Evolutionary conservation across 345 rosid species (phyloP), one percentile per base, ranked within the genome.

Genomic region (Adansonia digitata): DNA sequence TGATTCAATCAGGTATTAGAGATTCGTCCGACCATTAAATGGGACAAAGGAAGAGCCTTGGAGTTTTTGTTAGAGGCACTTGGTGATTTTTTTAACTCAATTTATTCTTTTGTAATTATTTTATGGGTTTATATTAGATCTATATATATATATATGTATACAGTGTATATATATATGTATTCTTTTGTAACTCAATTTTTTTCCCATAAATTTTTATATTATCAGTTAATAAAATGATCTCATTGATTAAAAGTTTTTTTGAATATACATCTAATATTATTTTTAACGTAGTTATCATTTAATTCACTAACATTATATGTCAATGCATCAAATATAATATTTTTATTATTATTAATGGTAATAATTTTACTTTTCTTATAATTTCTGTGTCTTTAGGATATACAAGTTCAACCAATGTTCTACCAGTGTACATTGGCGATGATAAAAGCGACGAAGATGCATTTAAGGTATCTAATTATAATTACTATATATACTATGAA

Each of bases 21-120:
- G 78, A 91, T 94, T 69, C 94, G 98, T 7, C 98, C 98, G 14
- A 86, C 87, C 49, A 92, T 94, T 74, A 89, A 89, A 82, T 94
- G 98, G 98, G 95, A 94, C 87, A 94, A 94, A 77, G 98, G 98
- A 11, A 91, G 87, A 64, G 98, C 98, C 75, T 91, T 94, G 62
- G 88, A 91, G 27, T 94, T 90, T 81, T 84, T 94, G 80, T 72
- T 94, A 27, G 90, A 89, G 74, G 82, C 96, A 17, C 78, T 94
- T 9, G 98, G 98, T 92, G 75, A 83, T 84, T 24, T 0, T 40
- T 12, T 26, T 55, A 22, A 55, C 61, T 24, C 34, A 31, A 9
- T 22, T 55, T 11, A 9, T 29, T 14, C 39, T 57, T 13, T n/a
- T n/a, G 35, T 57, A 34, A 12, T 37, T 68, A 17, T 34, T 22